Base-by-base conservation (phyloP, 176 grass and related monocot genomes). In the Eleusine indica region DNA sequence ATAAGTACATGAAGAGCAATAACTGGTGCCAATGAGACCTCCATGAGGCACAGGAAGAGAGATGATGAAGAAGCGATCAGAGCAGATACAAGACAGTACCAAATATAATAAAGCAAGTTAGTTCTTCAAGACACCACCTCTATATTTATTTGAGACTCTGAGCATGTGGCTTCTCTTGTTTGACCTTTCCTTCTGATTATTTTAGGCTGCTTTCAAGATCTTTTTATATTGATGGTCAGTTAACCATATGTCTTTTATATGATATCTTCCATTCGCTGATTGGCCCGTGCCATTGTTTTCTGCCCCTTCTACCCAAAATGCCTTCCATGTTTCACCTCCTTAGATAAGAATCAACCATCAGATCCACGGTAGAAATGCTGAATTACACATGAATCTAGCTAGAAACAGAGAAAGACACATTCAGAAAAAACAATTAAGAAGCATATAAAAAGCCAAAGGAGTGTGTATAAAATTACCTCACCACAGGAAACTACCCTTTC, bases 31-130 rank as follows among this genome's bases (percentile, higher is more conserved):
- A 29, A 30, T 19, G 76, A 51, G 30, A 76, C 61, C 65, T 82
- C 86, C 86, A 82, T 87, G 86, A 43, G 53, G 35, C n/a, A 14
- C 39, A 63, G 10, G 30, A 72, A 82, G 11, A 80, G 71, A 28
- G 64, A 75, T 9, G 40, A 30, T 39, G 63, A 72, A 9, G 8
- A 72, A 48, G 70, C 68, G 28, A 48, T 68, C 68, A n/a, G 3
- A 49, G 61, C 62, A 70, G 51, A 62, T 25, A 53, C 43, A 14
- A 86, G 32, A 35, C 32, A 35, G 32, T 35, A 35, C 32, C 32
- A 35, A 41, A 67, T 49, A 79, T 79, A 10, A 5, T 32, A 6
- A 46, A 21, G 76, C 46, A 47, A 2, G 4, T 30, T 73, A 48
- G 80, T 1, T 63, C 25, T 63, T 63, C 17, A 46, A 37, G 32